phyloP scores from a whole-genome alignment of 179 eudicot species.

The Amaranthus tricolor region DNA sequence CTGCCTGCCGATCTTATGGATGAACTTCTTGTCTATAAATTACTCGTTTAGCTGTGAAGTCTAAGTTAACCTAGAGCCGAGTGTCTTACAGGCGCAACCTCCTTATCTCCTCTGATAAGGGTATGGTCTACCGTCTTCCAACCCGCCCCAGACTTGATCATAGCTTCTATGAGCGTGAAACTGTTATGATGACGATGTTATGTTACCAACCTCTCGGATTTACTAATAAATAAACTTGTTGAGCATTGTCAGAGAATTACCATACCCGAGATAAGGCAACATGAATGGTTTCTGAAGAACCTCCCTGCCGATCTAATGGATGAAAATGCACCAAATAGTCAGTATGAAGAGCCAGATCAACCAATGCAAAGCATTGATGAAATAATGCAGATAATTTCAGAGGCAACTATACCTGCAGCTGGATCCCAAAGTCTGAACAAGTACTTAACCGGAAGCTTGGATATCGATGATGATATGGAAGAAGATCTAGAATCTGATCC shows the following conservation, averaged over 20 bases:
- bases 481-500: constrained; percentile 85
- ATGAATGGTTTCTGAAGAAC: constrained; percentile 86
- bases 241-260: constrained; percentile 65
- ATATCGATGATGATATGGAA: constrained; percentile 83
- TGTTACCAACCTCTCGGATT: no score
- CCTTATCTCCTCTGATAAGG: no score
- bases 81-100: no score
- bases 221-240: constrained; percentile 5
- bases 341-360: constrained; percentile 86
- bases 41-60: no score
- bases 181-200: no score
- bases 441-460: constrained; percentile 59
- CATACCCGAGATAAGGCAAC: constrained; percentile 69
- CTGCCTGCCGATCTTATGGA: constrained; percentile 84
- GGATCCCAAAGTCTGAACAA: constrained; percentile 57
- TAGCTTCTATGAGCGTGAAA: no score
- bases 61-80: no score
- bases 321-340: constrained; percentile 45
- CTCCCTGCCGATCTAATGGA: constrained; percentile 81
- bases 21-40: constrained; percentile 21
- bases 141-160: no score
- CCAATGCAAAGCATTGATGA: constrained; percentile 85
- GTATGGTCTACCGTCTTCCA: no score
- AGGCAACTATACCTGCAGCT: constrained; percentile 86
- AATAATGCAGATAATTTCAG: constrained; percentile 94